Conservation (phyloP, 2,329 filamentous ascomycete species). For the Phialophora macrospora region DNA sequence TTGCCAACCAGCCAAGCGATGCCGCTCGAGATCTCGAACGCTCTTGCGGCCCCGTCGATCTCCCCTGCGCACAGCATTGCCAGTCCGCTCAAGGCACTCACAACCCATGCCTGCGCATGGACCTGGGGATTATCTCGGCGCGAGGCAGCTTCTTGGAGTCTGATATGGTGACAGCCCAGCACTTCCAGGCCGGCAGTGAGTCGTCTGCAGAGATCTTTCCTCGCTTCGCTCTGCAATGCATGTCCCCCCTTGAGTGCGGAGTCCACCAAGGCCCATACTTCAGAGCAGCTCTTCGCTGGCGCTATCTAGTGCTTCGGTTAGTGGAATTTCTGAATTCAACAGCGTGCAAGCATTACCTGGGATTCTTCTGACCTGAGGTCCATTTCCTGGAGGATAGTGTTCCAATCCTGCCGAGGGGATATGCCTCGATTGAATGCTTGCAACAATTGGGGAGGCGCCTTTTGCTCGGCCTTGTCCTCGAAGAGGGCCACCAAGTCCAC, state of each 20-base stretch:
- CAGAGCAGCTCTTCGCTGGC: slow-evolving; percentile 13
- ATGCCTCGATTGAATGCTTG: neutral
- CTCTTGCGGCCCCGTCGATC: neutral
- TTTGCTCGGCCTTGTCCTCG: slow-evolving; percentile 9
- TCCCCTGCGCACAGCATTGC: slow-evolving; percentile 11
- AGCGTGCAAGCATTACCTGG: slow-evolving; percentile 4
- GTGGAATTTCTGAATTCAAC: neutral
- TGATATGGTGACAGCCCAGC: slow-evolving; percentile 2
- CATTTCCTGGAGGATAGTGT: slow-evolving; percentile 6
- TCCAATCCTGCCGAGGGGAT: slow-evolving; percentile 14
- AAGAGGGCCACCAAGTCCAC: slow-evolving; percentile 12
- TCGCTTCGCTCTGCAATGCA: neutral
- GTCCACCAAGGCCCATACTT: neutral
- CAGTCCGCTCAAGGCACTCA: slow-evolving; percentile 10
- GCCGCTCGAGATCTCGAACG: slow-evolving; percentile 14
- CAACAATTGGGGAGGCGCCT: neutral
- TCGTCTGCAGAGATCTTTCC: slow-evolving; percentile 1
- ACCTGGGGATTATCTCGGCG: neutral
- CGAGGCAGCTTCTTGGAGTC: slow-evolving; percentile 8
- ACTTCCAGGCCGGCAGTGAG: slow-evolving; percentile 9
- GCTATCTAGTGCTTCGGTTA: slow-evolving; percentile 4
- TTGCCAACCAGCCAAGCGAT: slow-evolving; percentile 17
- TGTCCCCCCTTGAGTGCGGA: neutral
- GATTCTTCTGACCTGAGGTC: neutral
- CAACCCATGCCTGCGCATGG: slow-evolving; percentile 17